Conservation (phyloP, 306 rosid genomes). For the Prunus padus region DNA sequence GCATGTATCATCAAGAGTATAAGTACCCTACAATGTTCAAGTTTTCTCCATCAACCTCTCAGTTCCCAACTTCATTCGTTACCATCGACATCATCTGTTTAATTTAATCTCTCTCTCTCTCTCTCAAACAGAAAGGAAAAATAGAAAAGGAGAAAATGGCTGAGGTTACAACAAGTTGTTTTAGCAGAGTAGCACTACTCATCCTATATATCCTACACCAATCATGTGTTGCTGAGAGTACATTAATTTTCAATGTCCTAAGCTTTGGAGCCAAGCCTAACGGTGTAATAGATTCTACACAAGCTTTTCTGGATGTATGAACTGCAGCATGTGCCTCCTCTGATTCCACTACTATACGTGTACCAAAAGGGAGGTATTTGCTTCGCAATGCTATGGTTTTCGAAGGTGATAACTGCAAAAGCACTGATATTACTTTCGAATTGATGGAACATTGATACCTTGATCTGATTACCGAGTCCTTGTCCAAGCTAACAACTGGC, state of each 20-base stretch:
- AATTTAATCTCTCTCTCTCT: background rate
- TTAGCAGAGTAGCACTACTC: background rate
- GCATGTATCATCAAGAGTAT: background rate
- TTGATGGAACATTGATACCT: constrained; percentile 24
- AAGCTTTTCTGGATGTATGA: constrained; percentile 43
- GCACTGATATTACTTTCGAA: background rate
- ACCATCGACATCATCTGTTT: background rate
- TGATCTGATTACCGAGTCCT: constrained; percentile 3
- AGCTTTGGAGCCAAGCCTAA: constrained; percentile 45
- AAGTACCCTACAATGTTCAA: background rate
- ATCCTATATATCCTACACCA: background rate
- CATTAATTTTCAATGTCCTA: constrained; percentile 33
- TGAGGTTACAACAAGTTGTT: background rate
- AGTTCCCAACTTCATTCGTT: background rate
- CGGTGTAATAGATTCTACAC: constrained; percentile 28
- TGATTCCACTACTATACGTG: constrained; percentile 9
- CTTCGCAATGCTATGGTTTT: background rate
- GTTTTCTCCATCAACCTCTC: background rate
- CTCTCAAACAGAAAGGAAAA: background rate
- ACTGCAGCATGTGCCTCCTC: constrained; percentile 33
- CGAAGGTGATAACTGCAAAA: background rate
- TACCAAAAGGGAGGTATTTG: constrained; percentile 20
- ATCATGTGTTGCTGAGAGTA: background rate
- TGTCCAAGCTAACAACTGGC: constrained; percentile 1
- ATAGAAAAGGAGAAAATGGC: background rate